Percentiles rank a stretch among this genome's conserved stretches.
These are phyloP conservation scores for Candida ipomoeae DNA, from an alignment of 805 yeast species.

Conservation along the genomic window DNA sequence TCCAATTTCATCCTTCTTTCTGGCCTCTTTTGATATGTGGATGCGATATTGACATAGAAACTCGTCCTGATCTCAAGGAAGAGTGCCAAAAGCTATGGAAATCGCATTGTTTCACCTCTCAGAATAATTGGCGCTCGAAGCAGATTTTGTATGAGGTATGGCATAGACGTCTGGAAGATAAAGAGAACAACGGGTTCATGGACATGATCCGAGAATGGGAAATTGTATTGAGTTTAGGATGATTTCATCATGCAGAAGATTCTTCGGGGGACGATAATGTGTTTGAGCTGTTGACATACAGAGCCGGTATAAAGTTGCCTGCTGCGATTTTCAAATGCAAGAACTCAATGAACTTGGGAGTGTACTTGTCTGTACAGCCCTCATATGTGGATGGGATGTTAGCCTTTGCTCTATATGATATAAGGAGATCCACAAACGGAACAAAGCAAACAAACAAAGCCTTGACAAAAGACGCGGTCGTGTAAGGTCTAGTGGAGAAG, in stretches of 20 bases:
- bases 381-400: not conserved
- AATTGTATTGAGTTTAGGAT: constrained; percentile 34
- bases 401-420: not conserved
- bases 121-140: constrained; percentile 52
- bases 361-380: constrained; percentile 11
- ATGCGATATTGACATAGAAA: constrained; percentile 20
- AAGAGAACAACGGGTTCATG: constrained; percentile 44
- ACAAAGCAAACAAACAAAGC: constrained; percentile 7
- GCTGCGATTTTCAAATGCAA: constrained; percentile 4
- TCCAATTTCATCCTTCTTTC: constrained; percentile 38
- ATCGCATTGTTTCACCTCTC: constrained; percentile 21
- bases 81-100: constrained; percentile 32
- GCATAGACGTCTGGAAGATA: constrained; percentile 36
- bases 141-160: constrained; percentile 52
- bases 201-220: constrained; percentile 56
- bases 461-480: not conserved
- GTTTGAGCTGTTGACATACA: constrained; percentile 3
- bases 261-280: not conserved
- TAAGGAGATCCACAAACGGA: constrained; percentile 12
- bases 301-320: constrained; percentile 9
- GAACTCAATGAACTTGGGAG: constrained; percentile 8
- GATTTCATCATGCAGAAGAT: not conserved
- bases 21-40: constrained; percentile 47
- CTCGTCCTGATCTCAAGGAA: constrained; percentile 25
- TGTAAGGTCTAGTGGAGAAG: not conserved